Evolutionary conservation across 768 basidiomycete genomes (phyloP).

Genomic region (Suillus subluteus): DNA sequence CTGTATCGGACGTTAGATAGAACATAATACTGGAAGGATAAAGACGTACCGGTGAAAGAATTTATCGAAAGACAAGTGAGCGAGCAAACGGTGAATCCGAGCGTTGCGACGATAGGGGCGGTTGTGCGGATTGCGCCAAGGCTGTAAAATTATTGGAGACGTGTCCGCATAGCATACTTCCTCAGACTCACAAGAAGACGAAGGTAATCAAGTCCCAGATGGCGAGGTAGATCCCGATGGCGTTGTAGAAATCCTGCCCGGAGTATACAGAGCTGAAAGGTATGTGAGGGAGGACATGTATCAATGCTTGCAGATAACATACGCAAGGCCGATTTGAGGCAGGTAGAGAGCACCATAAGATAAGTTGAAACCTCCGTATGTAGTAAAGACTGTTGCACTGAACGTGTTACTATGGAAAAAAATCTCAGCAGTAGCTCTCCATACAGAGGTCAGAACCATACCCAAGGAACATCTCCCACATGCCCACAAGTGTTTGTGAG

Average conservation of each 20-base stretch:
- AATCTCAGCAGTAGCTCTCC: constrained; percentile 13
- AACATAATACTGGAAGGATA: not conserved
- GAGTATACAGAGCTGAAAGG: constrained; percentile 27
- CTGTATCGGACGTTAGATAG: constrained; percentile 14
- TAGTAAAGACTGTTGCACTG: constrained; percentile 31
- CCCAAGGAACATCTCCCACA: constrained; percentile 38
- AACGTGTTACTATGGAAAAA: constrained; percentile 27
- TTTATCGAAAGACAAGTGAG: constrained; percentile 30
- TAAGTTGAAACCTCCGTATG: constrained; percentile 34
- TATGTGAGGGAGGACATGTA: constrained; percentile 8
- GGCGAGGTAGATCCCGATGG: constrained; percentile 31
- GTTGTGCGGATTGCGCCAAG: constrained; percentile 33
- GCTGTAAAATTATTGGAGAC: constrained; percentile 13
- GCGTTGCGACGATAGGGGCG: constrained; percentile 24
- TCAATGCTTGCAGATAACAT: constrained; percentile 6
- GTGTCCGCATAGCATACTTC: too few relatives aligned
- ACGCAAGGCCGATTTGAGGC: constrained; percentile 31
- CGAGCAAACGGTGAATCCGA: constrained; percentile 25
- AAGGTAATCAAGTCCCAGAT: constrained; percentile 33
- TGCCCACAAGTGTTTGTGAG: constrained; percentile 32
- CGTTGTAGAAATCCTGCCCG: constrained; percentile 28
- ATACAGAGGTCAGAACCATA: constrained; percentile 13
- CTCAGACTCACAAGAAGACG: constrained; percentile 24
- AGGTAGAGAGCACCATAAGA: constrained; percentile 32
- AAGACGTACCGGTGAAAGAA: constrained; percentile 29